These are phyloP conservation scores for Pichia cephalocereana DNA, from an alignment of 805 yeast species.

Conservation along the genomic window DNA sequence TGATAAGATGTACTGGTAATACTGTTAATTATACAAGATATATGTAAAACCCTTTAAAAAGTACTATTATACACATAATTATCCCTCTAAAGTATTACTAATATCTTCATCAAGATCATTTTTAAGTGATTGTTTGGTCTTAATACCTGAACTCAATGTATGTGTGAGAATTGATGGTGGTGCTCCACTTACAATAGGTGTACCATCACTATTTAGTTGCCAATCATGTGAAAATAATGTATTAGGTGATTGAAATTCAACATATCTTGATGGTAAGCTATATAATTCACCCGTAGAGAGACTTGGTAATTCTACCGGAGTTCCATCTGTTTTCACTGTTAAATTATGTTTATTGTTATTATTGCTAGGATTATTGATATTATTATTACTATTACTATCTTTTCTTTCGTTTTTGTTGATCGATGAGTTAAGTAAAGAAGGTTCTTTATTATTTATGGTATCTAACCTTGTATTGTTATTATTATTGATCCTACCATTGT, in stretches of 20 bases:
- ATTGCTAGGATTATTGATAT: not conserved
- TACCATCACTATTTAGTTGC: conserved; percentile 36
- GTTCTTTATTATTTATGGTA: not conserved
- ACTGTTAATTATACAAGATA: too few relatives aligned
- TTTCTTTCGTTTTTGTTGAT: not conserved
- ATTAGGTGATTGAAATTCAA: conserved; percentile 79
- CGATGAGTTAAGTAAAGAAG: not conserved
- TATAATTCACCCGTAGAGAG: not conserved
- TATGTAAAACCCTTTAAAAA: too few relatives aligned
- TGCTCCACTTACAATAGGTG: conserved; percentile 26
- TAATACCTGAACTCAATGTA: not conserved
- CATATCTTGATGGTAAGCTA: conserved; percentile 58
- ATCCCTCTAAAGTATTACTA: too few relatives aligned
- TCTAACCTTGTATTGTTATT: not conserved
- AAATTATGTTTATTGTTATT: not conserved
- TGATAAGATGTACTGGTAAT: too few relatives aligned
- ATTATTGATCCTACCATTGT: not conserved
- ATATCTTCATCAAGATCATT: not conserved
- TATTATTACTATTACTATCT: not conserved
- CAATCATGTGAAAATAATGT: conserved; percentile 59
- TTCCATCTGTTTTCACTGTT: not conserved
- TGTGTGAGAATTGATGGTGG: not conserved
- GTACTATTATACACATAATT: too few relatives aligned
- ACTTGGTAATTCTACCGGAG: not conserved
- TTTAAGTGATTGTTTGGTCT: not conserved